A percentile compares a stretch with the other conserved stretches of the same genome.
Conservation (phyloP, 1,284 basidiomycete genomes). For the Heterobasidion irregulare region DNA sequence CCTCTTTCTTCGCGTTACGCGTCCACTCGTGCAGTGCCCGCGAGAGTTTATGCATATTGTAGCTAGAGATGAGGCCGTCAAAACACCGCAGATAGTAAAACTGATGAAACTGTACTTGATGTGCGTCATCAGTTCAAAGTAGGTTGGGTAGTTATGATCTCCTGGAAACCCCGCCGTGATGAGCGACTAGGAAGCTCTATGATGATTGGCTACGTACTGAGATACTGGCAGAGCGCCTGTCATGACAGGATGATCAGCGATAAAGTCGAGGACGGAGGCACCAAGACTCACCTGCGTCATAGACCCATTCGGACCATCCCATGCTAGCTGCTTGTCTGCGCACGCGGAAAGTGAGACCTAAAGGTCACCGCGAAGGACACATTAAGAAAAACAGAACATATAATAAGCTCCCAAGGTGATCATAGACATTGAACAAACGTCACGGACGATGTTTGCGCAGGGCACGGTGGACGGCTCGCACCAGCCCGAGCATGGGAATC, state of each 20-base stretch:
- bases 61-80: background rate
- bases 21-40: conserved; percentile 2
- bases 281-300: background rate
- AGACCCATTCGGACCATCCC: background rate
- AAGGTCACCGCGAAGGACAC: background rate
- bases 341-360: background rate
- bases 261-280: too few relatives aligned
- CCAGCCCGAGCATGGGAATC: too few relatives aligned
- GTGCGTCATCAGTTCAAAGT: background rate
- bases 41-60: background rate
- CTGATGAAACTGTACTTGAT: background rate
- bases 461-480: too few relatives aligned
- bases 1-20: background rate
- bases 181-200: too few relatives aligned
- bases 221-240: background rate
- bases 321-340: background rate
- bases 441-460: too few relatives aligned
- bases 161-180: too few relatives aligned
- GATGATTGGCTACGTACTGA: background rate
- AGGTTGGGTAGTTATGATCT: background rate
- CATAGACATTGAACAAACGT: too few relatives aligned
- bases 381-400: background rate
- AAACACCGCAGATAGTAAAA: background rate
- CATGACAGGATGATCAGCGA: background rate
- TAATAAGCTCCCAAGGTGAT: too few relatives aligned